Evolutionary conservation across 345 rosid genomes (phyloP).

Genomic region (Euphorbia pulcherrima): DNA sequence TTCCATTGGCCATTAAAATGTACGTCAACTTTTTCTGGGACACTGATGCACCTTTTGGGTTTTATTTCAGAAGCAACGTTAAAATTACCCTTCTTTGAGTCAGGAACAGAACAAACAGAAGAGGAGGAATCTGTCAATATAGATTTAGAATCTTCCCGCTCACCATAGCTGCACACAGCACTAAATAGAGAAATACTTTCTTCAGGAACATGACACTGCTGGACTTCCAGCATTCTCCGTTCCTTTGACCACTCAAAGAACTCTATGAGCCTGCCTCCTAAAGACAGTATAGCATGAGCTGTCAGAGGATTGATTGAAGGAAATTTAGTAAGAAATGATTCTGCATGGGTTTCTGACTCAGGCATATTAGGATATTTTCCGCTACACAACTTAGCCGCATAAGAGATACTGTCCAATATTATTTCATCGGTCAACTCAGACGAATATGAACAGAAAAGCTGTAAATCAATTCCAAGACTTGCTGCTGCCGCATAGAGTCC

Average conservation of each 20-base stretch:
- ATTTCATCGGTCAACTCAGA: slow-evolving; percentile 70
- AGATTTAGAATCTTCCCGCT: slow-evolving; percentile 85
- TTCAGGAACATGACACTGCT: slow-evolving; percentile 55
- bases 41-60: slow-evolving; percentile 27
- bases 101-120: slow-evolving; percentile 73
- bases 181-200: slow-evolving; percentile 68
- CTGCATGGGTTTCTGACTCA: slow-evolving; percentile 85
- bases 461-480: slow-evolving; percentile 80
- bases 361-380: slow-evolving; percentile 58
- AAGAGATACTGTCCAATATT: slow-evolving; percentile 53
- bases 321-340: slow-evolving; percentile 81
- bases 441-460: slow-evolving; percentile 75
- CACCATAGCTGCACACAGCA: slow-evolving; percentile 69
- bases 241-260: slow-evolving; percentile 63
- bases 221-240: slow-evolving; percentile 45
- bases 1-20: slow-evolving; percentile 41
- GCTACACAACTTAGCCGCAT: slow-evolving; percentile 38
- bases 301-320: slow-evolving; percentile 87
- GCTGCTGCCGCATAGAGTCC: slow-evolving; percentile 90
- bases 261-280: slow-evolving; percentile 49
- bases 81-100: slow-evolving; percentile 48
- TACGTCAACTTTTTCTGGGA: slow-evolving; percentile 30
- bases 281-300: slow-evolving; percentile 76
- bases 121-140: slow-evolving; percentile 86
- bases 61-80: slow-evolving; percentile 42